phyloP scores from a whole-genome alignment of 495 filamentous ascomycete genomes.

The Aspergillus steynii region DNA sequence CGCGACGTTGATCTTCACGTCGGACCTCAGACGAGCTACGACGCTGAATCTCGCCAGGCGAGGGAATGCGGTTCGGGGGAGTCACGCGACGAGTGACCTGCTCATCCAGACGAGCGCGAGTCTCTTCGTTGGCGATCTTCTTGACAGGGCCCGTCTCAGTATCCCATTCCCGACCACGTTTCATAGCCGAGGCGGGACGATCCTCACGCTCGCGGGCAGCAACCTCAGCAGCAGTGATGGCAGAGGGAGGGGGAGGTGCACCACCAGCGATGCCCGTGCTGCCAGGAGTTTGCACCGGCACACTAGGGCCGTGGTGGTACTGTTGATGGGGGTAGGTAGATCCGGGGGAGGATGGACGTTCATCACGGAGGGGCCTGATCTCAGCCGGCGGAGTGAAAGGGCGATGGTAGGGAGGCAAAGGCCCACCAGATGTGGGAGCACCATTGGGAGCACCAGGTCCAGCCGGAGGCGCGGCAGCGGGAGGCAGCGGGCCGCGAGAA shows the following conservation, averaged over 20 bases:
- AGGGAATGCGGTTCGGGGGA: constrained; percentile 54
- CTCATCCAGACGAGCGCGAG: constrained; percentile 81
- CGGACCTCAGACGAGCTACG: constrained; percentile 78
- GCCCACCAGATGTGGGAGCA: constrained; percentile 38
- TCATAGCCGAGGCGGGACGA: constrained; percentile 75
- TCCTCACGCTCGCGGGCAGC: constrained; percentile 82
- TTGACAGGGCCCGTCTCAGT: constrained; percentile 66
- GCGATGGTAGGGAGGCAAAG: constrained; percentile 58
- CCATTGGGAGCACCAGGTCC: constrained; percentile 58
- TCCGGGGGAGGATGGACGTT: constrained; percentile 79
- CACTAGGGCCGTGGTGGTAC: constrained; percentile 70
- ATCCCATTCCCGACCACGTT: constrained; percentile 89
- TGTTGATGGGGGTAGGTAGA: constrained; percentile 78
- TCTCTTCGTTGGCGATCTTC: constrained; percentile 87
- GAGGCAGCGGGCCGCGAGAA: constrained; percentile 35
- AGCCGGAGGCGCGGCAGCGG: constrained; percentile 47
- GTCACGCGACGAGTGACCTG: constrained; percentile 74
- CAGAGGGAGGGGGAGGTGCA: constrained; percentile 71
- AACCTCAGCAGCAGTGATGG: constrained; percentile 71
- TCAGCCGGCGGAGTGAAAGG: constrained; percentile 78
- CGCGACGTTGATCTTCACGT: constrained; percentile 66
- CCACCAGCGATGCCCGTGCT: constrained; percentile 79
- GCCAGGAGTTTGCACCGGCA: constrained; percentile 57
- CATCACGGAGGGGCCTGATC: constrained; percentile 82
- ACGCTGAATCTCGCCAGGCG: constrained; percentile 70